Evolutionary conservation across 1,284 basidiomycete species (phyloP).

Genomic region (Sporisorium graminicola): DNA sequence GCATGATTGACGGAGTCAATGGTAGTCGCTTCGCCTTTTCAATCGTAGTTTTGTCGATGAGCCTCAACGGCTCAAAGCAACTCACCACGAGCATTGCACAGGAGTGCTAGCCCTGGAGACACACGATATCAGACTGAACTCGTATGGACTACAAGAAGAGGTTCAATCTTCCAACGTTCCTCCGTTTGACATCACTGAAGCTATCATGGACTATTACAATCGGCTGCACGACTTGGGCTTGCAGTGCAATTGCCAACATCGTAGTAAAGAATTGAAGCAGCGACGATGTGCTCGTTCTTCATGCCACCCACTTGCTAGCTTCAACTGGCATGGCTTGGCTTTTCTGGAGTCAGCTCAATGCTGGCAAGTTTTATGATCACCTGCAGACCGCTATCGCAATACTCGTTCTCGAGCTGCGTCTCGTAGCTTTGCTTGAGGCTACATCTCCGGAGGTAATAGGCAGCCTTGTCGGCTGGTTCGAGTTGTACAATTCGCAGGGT

Average conservation of each 20-base stretch:
- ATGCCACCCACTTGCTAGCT: background rate
- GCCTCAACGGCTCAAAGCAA: background rate
- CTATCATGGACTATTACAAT: too few species aligned
- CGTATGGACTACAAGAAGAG: too few species aligned
- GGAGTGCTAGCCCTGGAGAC: too few species aligned
- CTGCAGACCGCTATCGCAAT: background rate
- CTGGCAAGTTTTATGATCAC: background rate
- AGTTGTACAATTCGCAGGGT: background rate
- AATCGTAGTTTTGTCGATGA: background rate
- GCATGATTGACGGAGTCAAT: too few species aligned
- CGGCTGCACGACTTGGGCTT: too few species aligned
- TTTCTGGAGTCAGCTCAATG: background rate
- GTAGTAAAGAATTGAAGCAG: background rate
- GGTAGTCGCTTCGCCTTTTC: too few species aligned
- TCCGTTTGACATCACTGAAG: too few species aligned
- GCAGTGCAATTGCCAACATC: background rate
- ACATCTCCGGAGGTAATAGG: background rate
- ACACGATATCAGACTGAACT: background rate
- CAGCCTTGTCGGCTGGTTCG: background rate
- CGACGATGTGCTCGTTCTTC: slow-evolving; percentile 1
- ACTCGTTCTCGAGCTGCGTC: background rate
- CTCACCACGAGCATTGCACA: too few species aligned
- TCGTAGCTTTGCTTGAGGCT: background rate
- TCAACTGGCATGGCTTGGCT: background rate
- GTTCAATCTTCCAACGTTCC: too few species aligned